These are phyloP conservation scores for Amphibolis antarctica DNA, from an alignment of 106 monocot genomes.

Conservation along the genomic window DNA sequence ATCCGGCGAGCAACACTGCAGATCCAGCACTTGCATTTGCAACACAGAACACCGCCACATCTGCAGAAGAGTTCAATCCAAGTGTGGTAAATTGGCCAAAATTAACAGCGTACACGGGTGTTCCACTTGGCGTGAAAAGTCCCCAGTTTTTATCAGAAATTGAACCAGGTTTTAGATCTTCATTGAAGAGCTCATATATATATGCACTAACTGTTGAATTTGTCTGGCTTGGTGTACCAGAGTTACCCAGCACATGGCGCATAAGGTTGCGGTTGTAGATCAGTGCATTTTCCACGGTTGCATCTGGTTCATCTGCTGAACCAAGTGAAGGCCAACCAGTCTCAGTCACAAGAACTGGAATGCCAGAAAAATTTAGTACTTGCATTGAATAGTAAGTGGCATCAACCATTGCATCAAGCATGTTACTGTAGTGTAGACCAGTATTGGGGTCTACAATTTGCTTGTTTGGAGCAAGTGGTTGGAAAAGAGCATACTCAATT, in stretches of 20 bases:
- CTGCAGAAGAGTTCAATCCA: slow-evolving; percentile 15
- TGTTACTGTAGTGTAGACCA: slow-evolving; percentile 53
- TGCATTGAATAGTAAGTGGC: slow-evolving; percentile 67
- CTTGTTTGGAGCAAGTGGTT: slow-evolving; percentile 37
- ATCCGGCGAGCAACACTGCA: slow-evolving; percentile 22
- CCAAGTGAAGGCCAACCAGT: slow-evolving; percentile 85
- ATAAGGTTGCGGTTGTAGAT: slow-evolving; percentile 74
- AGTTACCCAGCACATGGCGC: slow-evolving; percentile 42
- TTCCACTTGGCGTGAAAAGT: slow-evolving; percentile 50
- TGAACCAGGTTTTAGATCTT: slow-evolving; percentile 44
- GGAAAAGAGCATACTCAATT: slow-evolving; percentile 71
- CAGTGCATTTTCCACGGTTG: slow-evolving; percentile 74
- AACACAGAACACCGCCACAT: slow-evolving; percentile 64
- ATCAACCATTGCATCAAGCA: slow-evolving; percentile 93
- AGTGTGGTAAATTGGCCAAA: slow-evolving; percentile 12
- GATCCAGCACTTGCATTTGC: slow-evolving; percentile 43
- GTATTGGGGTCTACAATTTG: slow-evolving; percentile 87
- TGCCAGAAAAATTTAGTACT: slow-evolving; percentile 60
- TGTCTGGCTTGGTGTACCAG: slow-evolving; percentile 54
- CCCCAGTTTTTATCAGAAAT: slow-evolving; percentile 77
- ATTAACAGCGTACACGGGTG: slow-evolving; percentile 36
- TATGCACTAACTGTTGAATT: slow-evolving; percentile 35
- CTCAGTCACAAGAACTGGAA: slow-evolving; percentile 67
- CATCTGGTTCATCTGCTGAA: slow-evolving; percentile 45
- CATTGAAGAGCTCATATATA: slow-evolving; percentile 75